Conservation (phyloP, 441 rosid species). For the Breynia disticha region DNA sequence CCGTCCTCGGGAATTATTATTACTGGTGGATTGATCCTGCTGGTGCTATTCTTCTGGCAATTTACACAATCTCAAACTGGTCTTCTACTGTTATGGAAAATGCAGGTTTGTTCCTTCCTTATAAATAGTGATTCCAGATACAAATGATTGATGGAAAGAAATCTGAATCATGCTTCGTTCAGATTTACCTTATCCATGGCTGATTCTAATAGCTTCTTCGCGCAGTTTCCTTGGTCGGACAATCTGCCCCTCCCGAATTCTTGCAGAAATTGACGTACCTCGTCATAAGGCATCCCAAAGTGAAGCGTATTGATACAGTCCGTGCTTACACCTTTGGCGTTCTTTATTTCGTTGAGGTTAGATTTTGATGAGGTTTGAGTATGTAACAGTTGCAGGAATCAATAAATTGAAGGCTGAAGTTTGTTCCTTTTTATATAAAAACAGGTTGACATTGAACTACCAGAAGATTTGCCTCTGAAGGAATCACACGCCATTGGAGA, state of each 20-base stretch:
- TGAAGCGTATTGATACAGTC: conserved; percentile 64
- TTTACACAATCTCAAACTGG: conserved; percentile 74
- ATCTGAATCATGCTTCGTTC: too few relatives aligned
- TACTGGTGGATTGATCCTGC: conserved; percentile 84
- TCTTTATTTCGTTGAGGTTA: conserved; percentile 74
- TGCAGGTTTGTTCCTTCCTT: conserved; percentile 34
- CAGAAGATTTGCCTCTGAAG: conserved; percentile 62
- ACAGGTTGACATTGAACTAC: conserved; percentile 81
- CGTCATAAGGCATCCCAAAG: conserved; percentile 47
- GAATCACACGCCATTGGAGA: conserved; percentile 79
- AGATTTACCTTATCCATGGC: too few relatives aligned
- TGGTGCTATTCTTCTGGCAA: conserved; percentile 66
- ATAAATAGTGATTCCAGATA: neutral
- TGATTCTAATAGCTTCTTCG: conserved; percentile 2
- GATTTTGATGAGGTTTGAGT: conserved; percentile 10
- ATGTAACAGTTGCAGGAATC: neutral
- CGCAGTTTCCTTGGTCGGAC: conserved; percentile 64
- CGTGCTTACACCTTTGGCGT: conserved; percentile 79
- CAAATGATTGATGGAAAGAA: neutral
- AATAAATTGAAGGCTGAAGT: neutral
- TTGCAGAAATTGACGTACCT: conserved; percentile 67
- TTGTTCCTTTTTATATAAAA: neutral
- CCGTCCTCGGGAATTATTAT: conserved; percentile 57
- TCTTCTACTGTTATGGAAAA: conserved; percentile 76
- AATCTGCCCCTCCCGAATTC: conserved; percentile 66